Base-by-base conservation (phyloP, 164 flowering plant genomes). In the Aristolochia californica region DNA sequence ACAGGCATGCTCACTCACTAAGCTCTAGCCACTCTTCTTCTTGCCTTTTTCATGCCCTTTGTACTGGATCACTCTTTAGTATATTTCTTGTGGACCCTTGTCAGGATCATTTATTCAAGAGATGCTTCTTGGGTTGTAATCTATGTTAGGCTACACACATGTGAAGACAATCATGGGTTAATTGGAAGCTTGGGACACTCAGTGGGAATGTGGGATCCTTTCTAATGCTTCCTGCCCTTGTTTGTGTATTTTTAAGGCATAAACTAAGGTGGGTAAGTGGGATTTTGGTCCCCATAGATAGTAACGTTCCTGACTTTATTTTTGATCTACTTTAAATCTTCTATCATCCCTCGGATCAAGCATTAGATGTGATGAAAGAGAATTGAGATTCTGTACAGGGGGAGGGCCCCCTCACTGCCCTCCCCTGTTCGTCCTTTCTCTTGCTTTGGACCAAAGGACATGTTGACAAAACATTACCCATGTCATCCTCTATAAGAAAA, bases 101-200 rank as follows among this genome's bases (percentile, higher is more conserved):
- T n/a, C n/a, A n/a, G n/a, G n/a, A n/a, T n/a, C n/a, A n/a, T n/a
- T n/a, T n/a, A 66, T 55, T 57, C 16, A 62, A 68, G 15, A 53
- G 43, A 66, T 51, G 62, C 66, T 66, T 55, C 56, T 70, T 45
- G 62, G 68, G 73, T 62, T 75, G 78, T 79, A 66, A 72, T 71
- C 81, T 80, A 80, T 74, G 62, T 57, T 67, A 65, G 53, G 52
- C 40, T 2, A 48, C 22, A 22, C 51, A 53, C 69, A 65, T 65
- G 81, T 73, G 84, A 75, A 40, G 72, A 75, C 84, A 80, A 77
- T 75, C 68, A 75, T 76, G 68, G 74, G 73, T 47, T 25, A 45
- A 27, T n/a, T n/a, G n/a, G n/a, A n/a, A n/a, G n/a, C n/a, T n/a
- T n/a, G n/a, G n/a, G n/a, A n/a, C n/a, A n/a, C n/a, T n/a, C n/a